Evolutionary conservation across 371 early-diverging fungal genomes (phyloP).

Genomic region (Mortierella sp.): DNA sequence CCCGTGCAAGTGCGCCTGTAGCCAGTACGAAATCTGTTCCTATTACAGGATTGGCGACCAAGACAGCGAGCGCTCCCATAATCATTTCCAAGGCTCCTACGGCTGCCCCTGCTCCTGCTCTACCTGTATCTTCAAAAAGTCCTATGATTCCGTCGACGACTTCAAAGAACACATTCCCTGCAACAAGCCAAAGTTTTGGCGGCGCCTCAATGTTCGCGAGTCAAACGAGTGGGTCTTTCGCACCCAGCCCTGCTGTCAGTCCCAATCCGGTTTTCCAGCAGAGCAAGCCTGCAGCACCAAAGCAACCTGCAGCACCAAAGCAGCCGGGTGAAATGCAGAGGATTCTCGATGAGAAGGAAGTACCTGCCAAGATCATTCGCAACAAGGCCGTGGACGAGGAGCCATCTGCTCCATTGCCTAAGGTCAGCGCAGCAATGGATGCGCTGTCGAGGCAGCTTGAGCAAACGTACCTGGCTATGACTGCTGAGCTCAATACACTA

Average conservation of each 20-base stretch:
- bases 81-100: conserved; percentile 2
- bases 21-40: not conserved
- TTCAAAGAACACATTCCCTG: conserved; percentile 4
- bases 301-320: conserved; percentile 5
- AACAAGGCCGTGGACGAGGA: conserved; percentile 18
- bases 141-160: not conserved
- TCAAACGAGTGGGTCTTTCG: not conserved
- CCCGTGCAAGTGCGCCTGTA: no score
- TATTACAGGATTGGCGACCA: not conserved
- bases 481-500: conserved; percentile 39
- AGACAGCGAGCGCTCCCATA: not conserved
- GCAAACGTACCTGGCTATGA: conserved; percentile 47
- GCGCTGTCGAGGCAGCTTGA: conserved; percentile 49
- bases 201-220: not conserved
- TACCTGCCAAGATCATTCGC: conserved; percentile 23
- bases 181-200: conserved; percentile 1
- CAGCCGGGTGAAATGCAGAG: conserved; percentile 22
- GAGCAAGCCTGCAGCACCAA: conserved; percentile 5
- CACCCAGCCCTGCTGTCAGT: conserved; percentile 21
- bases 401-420: conserved; percentile 29
- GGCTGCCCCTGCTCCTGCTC: not conserved
- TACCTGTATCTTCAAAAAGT: not conserved
- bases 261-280: conserved; percentile 36
- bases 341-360: conserved; percentile 29
- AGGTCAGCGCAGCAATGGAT: conserved; percentile 47